These are phyloP conservation scores for Gryganskiella cystojenkinii DNA, from an alignment of 192 early-diverging fungal genomes.

Conservation along the genomic window DNA sequence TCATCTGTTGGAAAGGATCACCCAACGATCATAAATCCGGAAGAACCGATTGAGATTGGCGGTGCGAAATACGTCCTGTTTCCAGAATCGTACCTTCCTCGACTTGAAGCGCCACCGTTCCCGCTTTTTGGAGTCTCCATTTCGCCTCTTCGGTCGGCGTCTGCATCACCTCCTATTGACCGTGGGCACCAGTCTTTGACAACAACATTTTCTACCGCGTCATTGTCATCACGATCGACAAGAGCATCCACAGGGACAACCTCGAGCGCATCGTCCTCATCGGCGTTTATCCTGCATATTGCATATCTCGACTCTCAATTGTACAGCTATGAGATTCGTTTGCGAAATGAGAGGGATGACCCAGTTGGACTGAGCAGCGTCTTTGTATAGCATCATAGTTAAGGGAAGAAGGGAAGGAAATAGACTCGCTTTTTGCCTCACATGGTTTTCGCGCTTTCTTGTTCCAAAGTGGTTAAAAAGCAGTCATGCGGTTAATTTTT, in stretches of 20 bases:
- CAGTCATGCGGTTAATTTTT: background rate
- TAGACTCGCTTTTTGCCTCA: too few species aligned
- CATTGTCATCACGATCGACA: conserved; percentile 1
- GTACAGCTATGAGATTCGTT: conserved; percentile 38
- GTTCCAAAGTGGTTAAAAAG: background rate
- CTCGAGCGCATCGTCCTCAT: conserved; percentile 1
- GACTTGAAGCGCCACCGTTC: conserved; percentile 16
- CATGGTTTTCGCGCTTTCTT: background rate
- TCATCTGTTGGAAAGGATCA: background rate
- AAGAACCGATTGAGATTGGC: background rate
- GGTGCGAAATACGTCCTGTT: conserved; percentile 32
- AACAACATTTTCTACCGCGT: background rate
- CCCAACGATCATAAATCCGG: too few species aligned
- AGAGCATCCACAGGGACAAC: background rate
- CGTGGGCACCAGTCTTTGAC: background rate
- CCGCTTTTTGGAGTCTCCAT: conserved; percentile 34
- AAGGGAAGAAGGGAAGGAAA: too few species aligned
- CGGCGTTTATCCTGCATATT: conserved; percentile 31
- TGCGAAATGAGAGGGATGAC: conserved; percentile 38
- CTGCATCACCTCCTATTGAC: background rate
- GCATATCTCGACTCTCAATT: conserved; percentile 27
- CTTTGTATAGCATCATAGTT: conserved; percentile 40
- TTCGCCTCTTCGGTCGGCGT: conserved; percentile 4
- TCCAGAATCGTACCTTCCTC: conserved; percentile 45
- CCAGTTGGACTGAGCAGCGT: conserved; percentile 20